phyloP scores from a whole-genome alignment of 2,329 filamentous ascomycete species.

The Calonectria pteridis region DNA sequence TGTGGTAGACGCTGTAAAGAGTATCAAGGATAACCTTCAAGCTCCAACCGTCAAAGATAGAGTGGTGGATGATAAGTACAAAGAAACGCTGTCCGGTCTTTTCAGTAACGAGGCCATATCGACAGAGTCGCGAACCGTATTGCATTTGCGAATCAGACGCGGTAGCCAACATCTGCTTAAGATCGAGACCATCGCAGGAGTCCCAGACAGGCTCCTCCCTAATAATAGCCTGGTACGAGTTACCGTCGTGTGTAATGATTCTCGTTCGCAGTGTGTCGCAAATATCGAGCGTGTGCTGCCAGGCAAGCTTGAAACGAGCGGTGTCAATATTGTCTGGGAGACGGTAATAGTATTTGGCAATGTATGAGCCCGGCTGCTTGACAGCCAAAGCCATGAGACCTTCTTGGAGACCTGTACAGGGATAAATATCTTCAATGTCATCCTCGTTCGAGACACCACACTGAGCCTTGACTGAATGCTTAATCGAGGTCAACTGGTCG shows the following conservation, averaged over 20 bases:
- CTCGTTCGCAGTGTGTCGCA: slow-evolving; percentile 15
- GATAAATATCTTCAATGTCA: slow-evolving; percentile 19
- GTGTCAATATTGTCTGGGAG: not conserved
- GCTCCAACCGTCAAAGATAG: slow-evolving; percentile 43
- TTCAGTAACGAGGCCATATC: slow-evolving; percentile 10
- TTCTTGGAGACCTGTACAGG: slow-evolving; percentile 10
- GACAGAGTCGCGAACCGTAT: slow-evolving; percentile 9
- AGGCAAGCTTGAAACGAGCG: not conserved
- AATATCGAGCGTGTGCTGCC: slow-evolving; percentile 3
- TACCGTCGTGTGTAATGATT: not conserved
- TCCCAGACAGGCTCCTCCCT: slow-evolving; percentile 1
- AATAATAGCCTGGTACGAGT: not conserved
- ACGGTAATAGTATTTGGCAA: slow-evolving; percentile 11
- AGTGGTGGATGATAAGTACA: slow-evolving; percentile 37
- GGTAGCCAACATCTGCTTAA: not conserved
- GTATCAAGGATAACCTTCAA: slow-evolving; percentile 2
- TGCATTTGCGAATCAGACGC: not conserved
- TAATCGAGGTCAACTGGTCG: not conserved
- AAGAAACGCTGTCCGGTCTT: slow-evolving; percentile 4
- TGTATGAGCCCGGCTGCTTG: slow-evolving; percentile 16
- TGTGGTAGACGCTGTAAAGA: not conserved
- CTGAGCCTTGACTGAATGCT: not conserved
- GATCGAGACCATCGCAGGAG: not conserved
- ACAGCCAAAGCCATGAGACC: slow-evolving; percentile 17
- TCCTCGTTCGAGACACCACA: not conserved